Evolutionary conservation across 345 rosid species (phyloP).

Genomic region (Eucalyptus tenuipes): DNA sequence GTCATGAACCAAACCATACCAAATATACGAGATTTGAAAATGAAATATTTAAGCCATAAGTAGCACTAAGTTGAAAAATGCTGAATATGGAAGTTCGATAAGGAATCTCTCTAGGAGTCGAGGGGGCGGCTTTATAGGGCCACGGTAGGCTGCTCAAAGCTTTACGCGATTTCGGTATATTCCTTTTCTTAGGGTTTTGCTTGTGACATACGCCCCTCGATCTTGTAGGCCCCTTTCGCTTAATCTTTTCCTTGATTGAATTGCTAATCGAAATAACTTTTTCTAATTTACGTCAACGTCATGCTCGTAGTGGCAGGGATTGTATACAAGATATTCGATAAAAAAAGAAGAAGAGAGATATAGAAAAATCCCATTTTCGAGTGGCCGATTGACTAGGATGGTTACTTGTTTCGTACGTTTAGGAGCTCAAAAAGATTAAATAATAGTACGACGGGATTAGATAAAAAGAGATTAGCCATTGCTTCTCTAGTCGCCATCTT

Average conservation of each 20-base stretch:
- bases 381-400: neutral
- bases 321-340: neutral
- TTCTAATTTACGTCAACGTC: neutral
- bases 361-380: neutral
- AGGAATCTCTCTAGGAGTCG: neutral
- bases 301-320: neutral
- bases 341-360: neutral
- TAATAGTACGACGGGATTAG: neutral
- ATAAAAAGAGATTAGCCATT: neutral
- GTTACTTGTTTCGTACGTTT: neutral
- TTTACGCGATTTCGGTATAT: neutral
- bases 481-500: neutral
- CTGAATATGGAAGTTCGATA: neutral
- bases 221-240: neutral
- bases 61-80: neutral
- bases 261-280: neutral
- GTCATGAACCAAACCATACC: neutral
- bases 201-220: neutral
- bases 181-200: neutral
- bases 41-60: neutral
- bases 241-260: neutral
- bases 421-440: neutral
- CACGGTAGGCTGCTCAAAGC: neutral
- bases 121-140: neutral
- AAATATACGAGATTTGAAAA: neutral